Evolutionary conservation across 768 basidiomycete genomes (phyloP), one percentile per base, ranked within the genome.

Genomic region (Floccularia luteovirens): DNA sequence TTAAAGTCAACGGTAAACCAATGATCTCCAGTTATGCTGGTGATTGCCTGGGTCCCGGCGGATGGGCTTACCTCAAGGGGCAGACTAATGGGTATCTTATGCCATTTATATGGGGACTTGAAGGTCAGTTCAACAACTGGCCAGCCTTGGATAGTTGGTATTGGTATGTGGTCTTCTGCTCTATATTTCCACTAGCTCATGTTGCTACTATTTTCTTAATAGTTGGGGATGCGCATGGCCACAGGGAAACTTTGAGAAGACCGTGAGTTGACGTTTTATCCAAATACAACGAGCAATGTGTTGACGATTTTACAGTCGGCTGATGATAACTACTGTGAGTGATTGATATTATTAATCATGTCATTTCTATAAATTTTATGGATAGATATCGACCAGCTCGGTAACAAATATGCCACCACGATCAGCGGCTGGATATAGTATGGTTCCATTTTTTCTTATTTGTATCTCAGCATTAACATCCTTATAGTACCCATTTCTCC

Each of bases 191-290:
- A 27, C 7, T 4, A 16, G 3, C 8, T 3, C 13, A 31, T 33
- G 11, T 44, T 35, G 24, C 10, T 43, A 12, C 36, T 5, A n/a
- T 6, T 19, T 20, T 25, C 6, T 35, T 31, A 25, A 3, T 36
- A 66, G 69, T 61, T 79, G 77, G 76, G 76, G 78, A 53, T 71
- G 74, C 53, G 77, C 74, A 4, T 82, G 77, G 77, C 77, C 78
- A 1, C 63, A 72, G 45, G 65, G 70, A 0, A 55, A 70, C 42
- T 48, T 51, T 11, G 59, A 61, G 4, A 70, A 72, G 49, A 67
- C 57, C 28, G 72, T 70, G 41, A 41, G 64, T 52, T 13, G 17
- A 24, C 39, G 22, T 23, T 28, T 19, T 16, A 30, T 21, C 32
- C 24, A 36, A 5, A 27, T 25, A 7, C 4, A 10, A 3, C 4